Evolutionary conservation across 2,329 filamentous ascomycete species (phyloP), one percentile per base, ranked within the genome.

Genomic region (Metarhizium guizhouense): DNA sequence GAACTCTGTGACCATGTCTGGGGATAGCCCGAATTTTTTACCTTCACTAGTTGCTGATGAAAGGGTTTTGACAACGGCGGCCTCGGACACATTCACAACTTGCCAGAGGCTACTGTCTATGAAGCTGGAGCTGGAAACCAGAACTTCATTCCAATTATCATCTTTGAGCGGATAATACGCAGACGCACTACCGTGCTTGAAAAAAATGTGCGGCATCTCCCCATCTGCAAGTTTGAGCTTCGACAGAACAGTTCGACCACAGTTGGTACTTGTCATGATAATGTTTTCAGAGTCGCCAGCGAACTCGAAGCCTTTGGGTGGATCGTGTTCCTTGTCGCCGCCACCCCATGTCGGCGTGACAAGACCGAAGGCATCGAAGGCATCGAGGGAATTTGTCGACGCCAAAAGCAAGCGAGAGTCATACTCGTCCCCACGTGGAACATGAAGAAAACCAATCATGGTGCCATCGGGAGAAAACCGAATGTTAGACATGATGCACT

Each of bases 81-180:
- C 60, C 20, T 57, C 54, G 2, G 55, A 47, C 8, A 62, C 60
- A 34, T 70, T 64, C 3, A 73, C 54, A 16, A 76, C 59, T 51
- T 71, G 66, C 63, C 68, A 74, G 18, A 73, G 57, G 45, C 67
- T 69, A 54, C 61, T 70, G 57, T 76, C 73, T 2, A 73, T 62
- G 6, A 74, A 66, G 53, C 59, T 72, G 11, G 67, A 69, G 30
- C 65, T 70, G 2, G 71, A 68, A 4, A 74, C 67, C 3, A 76
- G 61, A 2, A 75, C 58, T 49, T 60, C 63, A 14, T 65, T 60
- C 51, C 60, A 62, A 47, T 64, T 57, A 18, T 61, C 63, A 29
- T 64, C 54, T 6, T 57, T 52, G 0, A 73, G 54, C 4, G 65
- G 64, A 29, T 66, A 63, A 54, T 63, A 70, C 1, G 56, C 64